Percentiles rank a stretch among this genome's conserved stretches.
These are phyloP conservation scores for Hyaloscypha variabilis DNA, from an alignment of 495 filamentous ascomycete species.

Conservation along the genomic window DNA sequence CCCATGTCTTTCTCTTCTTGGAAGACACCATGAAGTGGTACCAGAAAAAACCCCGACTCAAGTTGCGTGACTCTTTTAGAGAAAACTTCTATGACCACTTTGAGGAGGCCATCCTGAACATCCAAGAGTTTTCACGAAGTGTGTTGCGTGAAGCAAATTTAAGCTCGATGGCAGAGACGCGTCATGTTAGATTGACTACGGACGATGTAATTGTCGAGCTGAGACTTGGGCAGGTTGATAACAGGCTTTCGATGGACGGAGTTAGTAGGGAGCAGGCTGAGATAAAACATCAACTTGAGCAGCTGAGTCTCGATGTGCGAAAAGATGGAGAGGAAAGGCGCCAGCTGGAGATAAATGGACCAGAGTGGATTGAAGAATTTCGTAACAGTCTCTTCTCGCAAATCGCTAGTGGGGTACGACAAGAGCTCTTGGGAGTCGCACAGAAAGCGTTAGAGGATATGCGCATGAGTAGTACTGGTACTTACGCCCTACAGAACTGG, in stretches of 20 bases:
- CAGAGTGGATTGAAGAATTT: background rate
- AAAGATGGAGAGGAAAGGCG: background rate
- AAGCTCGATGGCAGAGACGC: slow-evolving; percentile 8
- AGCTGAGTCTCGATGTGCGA: background rate
- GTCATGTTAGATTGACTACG: background rate
- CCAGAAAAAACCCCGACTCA: background rate
- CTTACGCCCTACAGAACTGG: too few species aligned
- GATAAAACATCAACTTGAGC: background rate
- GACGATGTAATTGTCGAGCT: background rate
- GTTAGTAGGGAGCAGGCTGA: background rate
- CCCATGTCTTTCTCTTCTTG: slow-evolving; percentile 6
- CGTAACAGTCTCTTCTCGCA: background rate
- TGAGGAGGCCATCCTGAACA: slow-evolving; percentile 3
- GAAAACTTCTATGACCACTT: slow-evolving; percentile 8
- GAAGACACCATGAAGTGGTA: slow-evolving; percentile 10
- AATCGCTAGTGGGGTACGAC: background rate
- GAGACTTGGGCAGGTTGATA: slow-evolving; percentile 1
- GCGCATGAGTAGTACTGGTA: too few species aligned
- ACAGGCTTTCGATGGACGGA: background rate
- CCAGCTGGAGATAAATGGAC: background rate
- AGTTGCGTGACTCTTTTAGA: background rate
- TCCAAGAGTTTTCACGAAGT: background rate
- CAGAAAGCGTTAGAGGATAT: background rate
- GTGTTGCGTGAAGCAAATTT: slow-evolving; percentile 1
- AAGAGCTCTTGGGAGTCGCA: background rate